A percentile compares a stretch with the other conserved stretches of the same genome.
These are phyloP conservation scores for Ceratocystis alfenasii DNA, from an alignment of 2,329 filamentous ascomycete species.

Conservation along the genomic window DNA sequence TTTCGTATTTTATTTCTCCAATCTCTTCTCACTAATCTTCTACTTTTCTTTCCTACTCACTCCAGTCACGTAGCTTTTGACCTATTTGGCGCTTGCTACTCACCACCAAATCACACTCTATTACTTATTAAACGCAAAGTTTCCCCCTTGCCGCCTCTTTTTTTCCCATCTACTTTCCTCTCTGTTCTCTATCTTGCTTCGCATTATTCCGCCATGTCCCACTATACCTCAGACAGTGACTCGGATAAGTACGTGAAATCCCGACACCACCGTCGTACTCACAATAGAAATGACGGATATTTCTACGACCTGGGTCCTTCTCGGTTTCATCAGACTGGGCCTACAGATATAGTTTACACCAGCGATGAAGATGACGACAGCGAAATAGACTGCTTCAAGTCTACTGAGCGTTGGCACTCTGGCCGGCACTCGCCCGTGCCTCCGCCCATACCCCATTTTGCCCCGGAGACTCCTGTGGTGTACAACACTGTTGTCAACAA, in stretches of 20 bases:
- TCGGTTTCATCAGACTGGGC: constrained; percentile 5
- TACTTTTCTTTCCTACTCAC: neutral
- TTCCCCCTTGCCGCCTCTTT: neutral
- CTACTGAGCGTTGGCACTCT: neutral
- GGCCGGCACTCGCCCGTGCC: neutral
- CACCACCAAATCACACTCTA: neutral
- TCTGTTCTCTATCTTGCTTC: neutral
- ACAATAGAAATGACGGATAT: neutral
- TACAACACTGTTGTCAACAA: constrained; percentile 13
- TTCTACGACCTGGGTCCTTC: neutral
- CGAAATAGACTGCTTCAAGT: neutral
- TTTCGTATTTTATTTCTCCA: neutral
- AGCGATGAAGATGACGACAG: neutral
- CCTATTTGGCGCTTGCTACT: neutral
- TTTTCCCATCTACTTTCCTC: neutral
- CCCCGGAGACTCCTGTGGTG: neutral
- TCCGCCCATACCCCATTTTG: neutral
- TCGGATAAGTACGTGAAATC: neutral
- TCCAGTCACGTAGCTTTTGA: neutral
- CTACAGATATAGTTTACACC: constrained; percentile 3
- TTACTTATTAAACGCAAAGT: neutral
- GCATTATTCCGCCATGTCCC: neutral
- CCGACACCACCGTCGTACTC: neutral
- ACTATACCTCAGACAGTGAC: neutral
- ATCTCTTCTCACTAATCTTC: neutral